A percentile compares a stretch with the other conserved stretches of the same genome.
These are phyloP conservation scores for Trametes pubescens DNA, from an alignment of 1,284 basidiomycete genomes.

Conservation along the genomic window DNA sequence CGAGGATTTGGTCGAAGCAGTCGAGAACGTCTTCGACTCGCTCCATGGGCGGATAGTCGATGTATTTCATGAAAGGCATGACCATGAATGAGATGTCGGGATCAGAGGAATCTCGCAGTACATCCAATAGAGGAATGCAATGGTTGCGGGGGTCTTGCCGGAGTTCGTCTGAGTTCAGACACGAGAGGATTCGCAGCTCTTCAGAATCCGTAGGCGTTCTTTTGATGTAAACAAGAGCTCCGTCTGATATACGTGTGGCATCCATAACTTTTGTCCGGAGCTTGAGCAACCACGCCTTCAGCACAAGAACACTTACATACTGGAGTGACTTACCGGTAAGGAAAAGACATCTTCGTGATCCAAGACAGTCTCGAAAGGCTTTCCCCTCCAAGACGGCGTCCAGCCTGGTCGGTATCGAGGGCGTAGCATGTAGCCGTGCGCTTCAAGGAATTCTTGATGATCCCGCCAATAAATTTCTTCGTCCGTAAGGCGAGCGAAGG, in stretches of 20 bases:
- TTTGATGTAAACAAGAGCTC: slow-evolving; percentile 38
- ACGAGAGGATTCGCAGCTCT: slow-evolving; percentile 26
- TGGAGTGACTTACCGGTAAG: not conserved
- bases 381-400: slow-evolving; percentile 2
- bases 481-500: not conserved
- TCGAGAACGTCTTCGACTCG: slow-evolving; percentile 37
- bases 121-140: slow-evolving; percentile 42
- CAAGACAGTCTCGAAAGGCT: not conserved
- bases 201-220: slow-evolving; percentile 19
- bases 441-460: not conserved
- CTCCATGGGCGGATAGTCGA: slow-evolving; percentile 35
- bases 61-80: slow-evolving; percentile 41
- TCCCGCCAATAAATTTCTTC: slow-evolving; percentile 9
- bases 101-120: slow-evolving; percentile 32
- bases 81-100: slow-evolving; percentile 33
- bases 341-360: not conserved
- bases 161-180: slow-evolving; percentile 12
- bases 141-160: slow-evolving; percentile 39
- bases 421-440: slow-evolving; percentile 9
- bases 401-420: slow-evolving; percentile 3
- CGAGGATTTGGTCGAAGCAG: slow-evolving; percentile 37
- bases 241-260: slow-evolving; percentile 37
- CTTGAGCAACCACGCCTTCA: not conserved
- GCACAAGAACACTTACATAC: not conserved
- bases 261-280: slow-evolving; percentile 32